Base-by-base conservation (phyloP, 192 early-diverging fungal species). In the Linnemannia zychae region DNA sequence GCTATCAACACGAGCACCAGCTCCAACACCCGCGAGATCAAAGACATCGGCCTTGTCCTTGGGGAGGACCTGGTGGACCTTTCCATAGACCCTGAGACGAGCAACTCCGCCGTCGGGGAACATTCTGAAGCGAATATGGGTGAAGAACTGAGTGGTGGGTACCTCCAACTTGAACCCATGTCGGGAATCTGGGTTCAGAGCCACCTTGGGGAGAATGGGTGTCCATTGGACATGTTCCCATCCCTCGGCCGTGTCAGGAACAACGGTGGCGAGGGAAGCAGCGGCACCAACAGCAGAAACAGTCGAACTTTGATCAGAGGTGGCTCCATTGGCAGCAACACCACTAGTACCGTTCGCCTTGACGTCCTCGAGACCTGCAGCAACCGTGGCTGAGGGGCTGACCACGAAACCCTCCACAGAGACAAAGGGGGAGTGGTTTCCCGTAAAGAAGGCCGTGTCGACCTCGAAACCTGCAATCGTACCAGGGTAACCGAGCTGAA, bases 391-490 rank as follows among this genome's bases (percentile, higher is more conserved):
- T 20, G 70, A 34, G 7, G 37, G 7, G 0, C 46, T 37, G 36
- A 66, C 71, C 71, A 73, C 71, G 3, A 76, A 90, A 9, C 90
- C 96, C 86, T 98, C 96, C 40, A 99, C 93, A 48, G 93, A 94
- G 53, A 95, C 94, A 47, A 91, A 85, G 0, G 97, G 96, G 31
- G 95, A 93, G 73, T 99, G 96, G 90, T 99, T 98, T 72, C 98
- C 98, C 33, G 95, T 97, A 83, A 99, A 99, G 88, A 93, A 94
- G 72, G 94, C 92, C 18, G 98, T 98, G 86, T 99, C 97, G 20
- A 96, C 81, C 86, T 97, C 95, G 68, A 99, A 91, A 17, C 96
- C 98, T 31, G 79, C 87, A 76, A 99, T 94, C 22, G 72, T 67
- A 24, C 97, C 98, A 20, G 95, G 88, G 69, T 94, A 94, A 17